Percentiles rank a stretch among this genome's conserved stretches.
Conservation (phyloP, 2,329 filamentous ascomycete genomes). For the Cercospora janseana region DNA sequence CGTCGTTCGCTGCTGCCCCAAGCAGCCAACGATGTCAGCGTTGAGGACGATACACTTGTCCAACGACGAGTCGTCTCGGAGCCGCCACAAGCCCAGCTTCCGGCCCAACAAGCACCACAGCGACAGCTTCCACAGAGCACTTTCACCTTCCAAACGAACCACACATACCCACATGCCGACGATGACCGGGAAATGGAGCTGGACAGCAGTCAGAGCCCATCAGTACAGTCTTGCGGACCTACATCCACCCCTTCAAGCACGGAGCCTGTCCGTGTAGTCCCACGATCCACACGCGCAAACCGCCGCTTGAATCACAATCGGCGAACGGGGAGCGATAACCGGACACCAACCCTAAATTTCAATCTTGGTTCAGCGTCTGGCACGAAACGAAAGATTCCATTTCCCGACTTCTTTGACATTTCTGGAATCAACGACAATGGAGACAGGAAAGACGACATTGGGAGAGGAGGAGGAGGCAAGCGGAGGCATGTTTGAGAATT, state of each 20-base stretch:
- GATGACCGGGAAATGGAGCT: conserved; percentile 55
- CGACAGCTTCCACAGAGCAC: conserved; percentile 47
- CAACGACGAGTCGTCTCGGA: conserved; percentile 30
- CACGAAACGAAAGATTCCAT: conserved; percentile 69
- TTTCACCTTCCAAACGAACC: conserved; percentile 69
- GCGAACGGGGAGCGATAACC: conserved; percentile 35
- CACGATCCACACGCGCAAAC: conserved; percentile 23
- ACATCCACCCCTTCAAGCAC: conserved; percentile 31
- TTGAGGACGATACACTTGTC: conserved; percentile 23
- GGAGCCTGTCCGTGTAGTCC: conserved; percentile 34
- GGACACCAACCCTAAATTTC: conserved; percentile 39
- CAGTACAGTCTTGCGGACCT: conserved; percentile 46
- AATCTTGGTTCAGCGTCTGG: conserved; percentile 63
- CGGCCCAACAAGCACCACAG: conserved; percentile 13
- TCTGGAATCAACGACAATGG: conserved; percentile 53
- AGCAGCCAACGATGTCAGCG: conserved; percentile 25
- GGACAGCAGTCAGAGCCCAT: conserved; percentile 22
- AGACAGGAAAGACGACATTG: conserved; percentile 28
- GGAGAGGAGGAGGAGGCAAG: conserved; percentile 36
- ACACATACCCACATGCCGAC: conserved; percentile 54
- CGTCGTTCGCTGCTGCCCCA: conserved; percentile 28
- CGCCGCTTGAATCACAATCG: conserved; percentile 29
- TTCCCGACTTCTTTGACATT: conserved; percentile 73
- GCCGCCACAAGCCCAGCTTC: conserved; percentile 21
- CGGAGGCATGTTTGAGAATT: conserved; percentile 35